A percentile compares a stretch with the other conserved stretches of the same genome.
phyloP scores from a whole-genome alignment of 2,329 filamentous ascomycete genomes.

The Penicillium sp. region DNA sequence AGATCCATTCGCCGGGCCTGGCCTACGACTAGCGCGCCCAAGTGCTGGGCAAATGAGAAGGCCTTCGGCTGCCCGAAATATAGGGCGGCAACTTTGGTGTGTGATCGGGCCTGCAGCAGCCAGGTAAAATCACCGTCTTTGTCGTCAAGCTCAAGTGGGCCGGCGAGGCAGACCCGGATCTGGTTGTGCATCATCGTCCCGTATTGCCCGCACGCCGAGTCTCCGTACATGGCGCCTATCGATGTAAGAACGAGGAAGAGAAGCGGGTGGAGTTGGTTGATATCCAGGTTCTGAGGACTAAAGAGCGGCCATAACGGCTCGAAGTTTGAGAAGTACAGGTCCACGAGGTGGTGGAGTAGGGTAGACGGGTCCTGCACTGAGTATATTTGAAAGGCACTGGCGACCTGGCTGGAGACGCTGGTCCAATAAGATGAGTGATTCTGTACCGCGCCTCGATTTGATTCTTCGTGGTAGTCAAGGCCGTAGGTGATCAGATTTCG shows the following conservation, averaged over 20 bases:
- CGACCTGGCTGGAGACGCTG: too few relatives aligned
- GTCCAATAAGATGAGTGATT: too few relatives aligned
- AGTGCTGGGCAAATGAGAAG: slow-evolving; percentile 1
- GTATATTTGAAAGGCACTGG: too few relatives aligned
- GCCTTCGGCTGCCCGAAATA: slow-evolving; percentile 4
- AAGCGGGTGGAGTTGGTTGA: neutral
- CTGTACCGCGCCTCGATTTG: too few relatives aligned
- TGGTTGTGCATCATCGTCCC: neutral
- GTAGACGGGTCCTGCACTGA: too few relatives aligned
- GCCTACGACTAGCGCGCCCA: neutral
- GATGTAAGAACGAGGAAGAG: neutral
- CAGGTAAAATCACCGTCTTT: neutral
- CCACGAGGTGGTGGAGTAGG: too few relatives aligned
- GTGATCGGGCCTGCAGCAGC: neutral
- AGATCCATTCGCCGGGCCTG: slow-evolving; percentile 5
- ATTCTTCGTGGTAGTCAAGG: too few relatives aligned
- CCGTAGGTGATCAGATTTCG: too few relatives aligned
- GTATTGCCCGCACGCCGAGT: neutral
- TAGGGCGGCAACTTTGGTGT: slow-evolving; percentile 1
- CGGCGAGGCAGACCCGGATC: neutral
- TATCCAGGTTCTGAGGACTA: neutral
- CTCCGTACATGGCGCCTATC: neutral
- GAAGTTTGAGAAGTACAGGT: neutral
- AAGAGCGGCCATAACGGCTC: neutral
- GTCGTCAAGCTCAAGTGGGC: neutral